A percentile compares a stretch with the other conserved stretches of the same genome.
Conservation (phyloP, 768 basidiomycete species). For the Rhodosporidiobolus odoratus region DNA sequence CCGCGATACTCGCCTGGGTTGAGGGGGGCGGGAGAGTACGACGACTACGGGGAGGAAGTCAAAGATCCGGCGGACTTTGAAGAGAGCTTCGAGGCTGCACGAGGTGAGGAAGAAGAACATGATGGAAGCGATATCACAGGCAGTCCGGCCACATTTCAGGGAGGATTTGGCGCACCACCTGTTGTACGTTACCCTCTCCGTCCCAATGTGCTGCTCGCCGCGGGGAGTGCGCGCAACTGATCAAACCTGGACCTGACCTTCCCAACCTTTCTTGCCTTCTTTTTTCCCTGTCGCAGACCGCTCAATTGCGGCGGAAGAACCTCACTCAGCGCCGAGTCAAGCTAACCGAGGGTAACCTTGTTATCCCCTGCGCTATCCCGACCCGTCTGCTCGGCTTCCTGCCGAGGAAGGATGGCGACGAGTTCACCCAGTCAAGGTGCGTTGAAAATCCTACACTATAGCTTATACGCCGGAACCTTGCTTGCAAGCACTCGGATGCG, state of each 20-base stretch:
- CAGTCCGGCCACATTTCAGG: constrained; percentile 21
- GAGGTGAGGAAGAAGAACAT: background rate
- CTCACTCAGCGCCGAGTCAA: constrained; percentile 53
- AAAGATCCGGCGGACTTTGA: constrained; percentile 28
- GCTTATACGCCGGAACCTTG: no score
- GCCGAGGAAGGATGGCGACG: constrained; percentile 59
- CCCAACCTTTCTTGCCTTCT: background rate
- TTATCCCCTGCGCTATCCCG: constrained; percentile 76
- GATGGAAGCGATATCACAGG: constrained; percentile 1
- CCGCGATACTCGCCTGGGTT: background rate
- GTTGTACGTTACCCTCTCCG: constrained; percentile 5
- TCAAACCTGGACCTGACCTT: background rate
- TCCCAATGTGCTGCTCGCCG: background rate
- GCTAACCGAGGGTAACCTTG: constrained; percentile 80
- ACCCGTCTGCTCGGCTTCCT: constrained; percentile 70
- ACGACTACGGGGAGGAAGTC: constrained; percentile 17
- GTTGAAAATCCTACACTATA: no score
- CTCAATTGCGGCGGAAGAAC: constrained; percentile 30
- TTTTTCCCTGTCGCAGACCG: constrained; percentile 12
- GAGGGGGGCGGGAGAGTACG: background rate
- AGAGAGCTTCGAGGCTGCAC: constrained; percentile 26
- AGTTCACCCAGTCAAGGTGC: constrained; percentile 66
- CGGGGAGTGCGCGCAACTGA: no score
- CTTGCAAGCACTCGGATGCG: no score
- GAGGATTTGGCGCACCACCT: constrained; percentile 32